Evolutionary conservation across 2,329 filamentous ascomycete genomes (phyloP).

Genomic region (Orbilia ellipsospora): DNA sequence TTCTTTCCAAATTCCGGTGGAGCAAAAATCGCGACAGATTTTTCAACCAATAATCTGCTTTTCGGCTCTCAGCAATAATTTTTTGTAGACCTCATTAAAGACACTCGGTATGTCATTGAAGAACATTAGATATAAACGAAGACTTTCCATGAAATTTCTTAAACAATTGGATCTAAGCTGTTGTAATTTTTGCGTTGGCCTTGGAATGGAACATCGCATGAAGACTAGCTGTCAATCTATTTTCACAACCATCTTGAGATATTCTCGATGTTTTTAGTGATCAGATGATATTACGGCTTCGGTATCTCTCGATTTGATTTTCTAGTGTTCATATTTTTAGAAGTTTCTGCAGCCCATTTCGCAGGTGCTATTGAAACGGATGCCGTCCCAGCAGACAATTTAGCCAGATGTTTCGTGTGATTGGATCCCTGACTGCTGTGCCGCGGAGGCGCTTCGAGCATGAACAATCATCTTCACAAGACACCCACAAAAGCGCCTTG

Average conservation of each 20-base stretch:
- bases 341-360: not conserved
- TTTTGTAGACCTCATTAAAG: too few species aligned
- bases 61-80: too few species aligned
- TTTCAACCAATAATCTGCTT: too few species aligned
- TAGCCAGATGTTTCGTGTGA: constrained; percentile 21
- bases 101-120: too few species aligned
- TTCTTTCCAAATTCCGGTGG: too few species aligned
- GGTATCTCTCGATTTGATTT: not conserved
- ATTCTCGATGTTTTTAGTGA: too few species aligned
- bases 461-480: constrained; percentile 9
- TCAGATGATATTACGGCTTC: too few species aligned
- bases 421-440: constrained; percentile 29
- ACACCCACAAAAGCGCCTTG: not conserved
- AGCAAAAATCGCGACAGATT: too few species aligned
- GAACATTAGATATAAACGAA: too few species aligned
- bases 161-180: not conserved
- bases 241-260: too few species aligned
- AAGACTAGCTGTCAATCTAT: not conserved
- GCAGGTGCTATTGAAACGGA: not conserved
- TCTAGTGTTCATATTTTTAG: not conserved
- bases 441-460: constrained; percentile 33
- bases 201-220: not conserved
- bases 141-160: too few species aligned
- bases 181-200: constrained; percentile 17
- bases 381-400: not conserved